A percentile compares a stretch with the other conserved stretches of the same genome.
Conservation (phyloP, 495 filamentous ascomycete genomes). For the Platismatia glauca region DNA sequence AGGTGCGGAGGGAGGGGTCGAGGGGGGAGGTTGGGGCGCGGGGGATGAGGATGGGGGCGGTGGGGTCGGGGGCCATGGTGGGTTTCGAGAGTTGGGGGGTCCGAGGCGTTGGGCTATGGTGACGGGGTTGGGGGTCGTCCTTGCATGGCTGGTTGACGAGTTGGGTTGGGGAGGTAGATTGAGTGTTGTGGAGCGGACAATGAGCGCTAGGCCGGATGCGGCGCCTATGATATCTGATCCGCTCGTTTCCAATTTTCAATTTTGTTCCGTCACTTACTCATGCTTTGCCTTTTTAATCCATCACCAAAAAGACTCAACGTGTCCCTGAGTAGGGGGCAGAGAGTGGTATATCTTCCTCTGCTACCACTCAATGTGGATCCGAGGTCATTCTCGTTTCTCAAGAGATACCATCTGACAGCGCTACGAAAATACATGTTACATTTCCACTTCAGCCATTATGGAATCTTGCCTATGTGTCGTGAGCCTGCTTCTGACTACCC, state of each 20-base stretch:
- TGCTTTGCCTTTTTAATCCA: background rate
- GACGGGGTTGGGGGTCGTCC: no score
- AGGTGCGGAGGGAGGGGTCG: background rate
- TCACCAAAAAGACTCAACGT: background rate
- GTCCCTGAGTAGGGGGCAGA: no score
- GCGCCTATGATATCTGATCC: background rate
- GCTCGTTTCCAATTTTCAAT: no score
- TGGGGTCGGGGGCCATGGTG: background rate
- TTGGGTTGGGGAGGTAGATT: no score
- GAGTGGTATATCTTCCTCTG: background rate
- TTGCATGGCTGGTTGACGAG: no score
- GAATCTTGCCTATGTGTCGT: background rate
- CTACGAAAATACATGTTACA: no score
- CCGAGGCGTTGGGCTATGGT: no score
- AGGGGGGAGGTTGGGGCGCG: background rate
- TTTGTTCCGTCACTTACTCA: background rate
- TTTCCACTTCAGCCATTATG: no score
- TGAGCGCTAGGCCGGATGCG: background rate
- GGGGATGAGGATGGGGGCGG: constrained; percentile 3
- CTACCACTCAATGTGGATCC: no score
- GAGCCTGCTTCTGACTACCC: background rate
- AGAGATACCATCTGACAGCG: no score
- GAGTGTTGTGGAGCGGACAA: background rate
- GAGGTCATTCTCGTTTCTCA: no score
- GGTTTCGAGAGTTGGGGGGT: background rate